phyloP scores from a whole-genome alignment of 2,329 filamentous ascomycete species.

The Orbilia ellipsospora region DNA sequence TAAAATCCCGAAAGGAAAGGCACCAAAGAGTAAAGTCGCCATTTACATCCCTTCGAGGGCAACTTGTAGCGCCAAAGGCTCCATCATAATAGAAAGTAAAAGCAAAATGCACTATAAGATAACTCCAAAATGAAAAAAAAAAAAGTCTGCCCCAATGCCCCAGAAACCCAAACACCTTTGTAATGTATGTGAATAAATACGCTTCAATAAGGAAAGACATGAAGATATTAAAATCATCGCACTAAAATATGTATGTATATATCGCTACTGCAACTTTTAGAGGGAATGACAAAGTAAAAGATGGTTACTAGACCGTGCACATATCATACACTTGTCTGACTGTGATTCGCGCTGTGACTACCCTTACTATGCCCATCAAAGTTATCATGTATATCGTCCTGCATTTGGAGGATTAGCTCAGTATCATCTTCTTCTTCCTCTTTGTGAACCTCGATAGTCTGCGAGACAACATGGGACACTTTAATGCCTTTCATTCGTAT shows the following conservation, averaged over 20 bases:
- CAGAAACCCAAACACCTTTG: constrained; percentile 12
- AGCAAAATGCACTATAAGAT: not conserved
- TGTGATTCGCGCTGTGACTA: constrained; percentile 36
- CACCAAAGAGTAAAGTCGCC: too few relatives aligned
- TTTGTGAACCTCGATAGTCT: constrained; percentile 36
- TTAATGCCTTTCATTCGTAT: constrained; percentile 54
- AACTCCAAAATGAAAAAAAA: constrained; percentile 12
- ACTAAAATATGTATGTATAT: not conserved
- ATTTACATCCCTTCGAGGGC: too few relatives aligned
- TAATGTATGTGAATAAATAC: constrained; percentile 11
- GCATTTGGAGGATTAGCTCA: constrained; percentile 39
- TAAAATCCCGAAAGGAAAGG: too few relatives aligned
- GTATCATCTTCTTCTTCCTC: constrained; percentile 24
- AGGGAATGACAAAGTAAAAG: not conserved
- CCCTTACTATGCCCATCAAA: constrained; percentile 28
- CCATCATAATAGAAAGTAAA: not conserved
- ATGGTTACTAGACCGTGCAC: not conserved
- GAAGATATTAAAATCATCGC: constrained; percentile 19
- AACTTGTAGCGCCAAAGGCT: too few relatives aligned
- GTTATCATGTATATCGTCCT: constrained; percentile 25
- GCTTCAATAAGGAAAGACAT: constrained; percentile 14
- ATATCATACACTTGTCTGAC: constrained; percentile 42
- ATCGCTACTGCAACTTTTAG: constrained; percentile 9
- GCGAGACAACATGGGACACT: constrained; percentile 44
- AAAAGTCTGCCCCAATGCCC: not conserved